phyloP scores from a whole-genome alignment of 2,329 filamentous ascomycete species.

The Pseudogymnoascus sp. region DNA sequence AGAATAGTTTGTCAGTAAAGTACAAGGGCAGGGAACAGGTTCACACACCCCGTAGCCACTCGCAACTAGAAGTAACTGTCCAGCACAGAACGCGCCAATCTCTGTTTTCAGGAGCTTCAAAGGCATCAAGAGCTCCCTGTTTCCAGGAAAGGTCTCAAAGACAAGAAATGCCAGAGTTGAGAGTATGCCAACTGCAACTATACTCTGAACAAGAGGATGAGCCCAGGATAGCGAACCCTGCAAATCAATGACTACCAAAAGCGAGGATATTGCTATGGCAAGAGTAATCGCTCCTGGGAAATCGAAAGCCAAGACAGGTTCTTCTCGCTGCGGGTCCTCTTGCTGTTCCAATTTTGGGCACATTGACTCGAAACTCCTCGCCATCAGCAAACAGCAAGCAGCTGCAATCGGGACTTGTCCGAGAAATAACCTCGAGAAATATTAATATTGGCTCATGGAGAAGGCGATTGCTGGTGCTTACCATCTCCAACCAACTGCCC shows the following conservation, averaged over 20 bases:
- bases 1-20: constrained; percentile 8
- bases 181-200: constrained; percentile 11
- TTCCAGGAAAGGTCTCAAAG: constrained; percentile 15
- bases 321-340: constrained; percentile 2
- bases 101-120: constrained; percentile 16
- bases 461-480: neutral
- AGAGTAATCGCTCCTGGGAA: constrained; percentile 16
- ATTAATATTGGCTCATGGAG: neutral
- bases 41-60: constrained; percentile 16
- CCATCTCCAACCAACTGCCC: constrained; percentile 5
- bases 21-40: neutral
- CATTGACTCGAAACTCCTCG: constrained; percentile 7
- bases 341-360: constrained; percentile 8
- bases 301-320: constrained; percentile 13
- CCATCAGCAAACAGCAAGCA: constrained; percentile 13
- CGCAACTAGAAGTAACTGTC: constrained; percentile 16
- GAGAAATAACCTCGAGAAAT: neutral
- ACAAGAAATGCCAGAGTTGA: constrained; percentile 12
- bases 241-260: constrained; percentile 16
- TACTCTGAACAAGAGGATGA: constrained; percentile 12
- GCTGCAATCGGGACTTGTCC: constrained; percentile 9
- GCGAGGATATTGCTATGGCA: constrained; percentile 15
- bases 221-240: constrained; percentile 13
- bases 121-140: constrained; percentile 16
- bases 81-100: constrained; percentile 15